phyloP scores from a whole-genome alignment of 2,329 filamentous ascomycete genomes.

The Coniosporium tulheliwenetii region DNA sequence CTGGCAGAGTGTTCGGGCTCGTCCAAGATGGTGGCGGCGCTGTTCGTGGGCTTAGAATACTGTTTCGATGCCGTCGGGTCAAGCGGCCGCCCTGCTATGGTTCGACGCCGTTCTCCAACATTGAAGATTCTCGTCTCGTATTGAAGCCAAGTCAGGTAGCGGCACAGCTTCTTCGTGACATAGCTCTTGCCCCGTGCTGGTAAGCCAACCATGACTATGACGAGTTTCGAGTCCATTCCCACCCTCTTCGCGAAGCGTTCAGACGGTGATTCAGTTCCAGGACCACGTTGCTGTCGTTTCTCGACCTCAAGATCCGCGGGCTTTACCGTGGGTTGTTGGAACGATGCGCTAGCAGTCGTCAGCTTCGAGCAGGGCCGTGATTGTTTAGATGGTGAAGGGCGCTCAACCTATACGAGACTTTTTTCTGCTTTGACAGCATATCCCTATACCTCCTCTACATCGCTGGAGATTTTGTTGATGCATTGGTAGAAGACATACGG shows the following conservation, averaged over 20 bases:
- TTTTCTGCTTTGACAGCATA: too few relatives aligned
- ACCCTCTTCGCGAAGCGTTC: too few relatives aligned
- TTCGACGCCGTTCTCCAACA: conserved; percentile 77
- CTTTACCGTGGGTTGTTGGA: too few relatives aligned
- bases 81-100: conserved; percentile 47
- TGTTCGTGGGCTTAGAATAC: neutral
- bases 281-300: too few relatives aligned
- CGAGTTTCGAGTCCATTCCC: conserved; percentile 52
- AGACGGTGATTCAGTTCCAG: too few relatives aligned
- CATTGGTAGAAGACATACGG: too few relatives aligned
- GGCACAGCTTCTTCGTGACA: conserved; percentile 92
- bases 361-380: conserved; percentile 12
- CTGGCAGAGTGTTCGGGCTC: conserved; percentile 53
- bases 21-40: neutral
- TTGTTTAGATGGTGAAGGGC: too few relatives aligned
- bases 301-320: too few relatives aligned
- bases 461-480: too few relatives aligned
- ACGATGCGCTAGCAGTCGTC: conserved; percentile 8
- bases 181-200: conserved; percentile 95
- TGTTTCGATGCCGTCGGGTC: conserved; percentile 15
- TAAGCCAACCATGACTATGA: conserved; percentile 96
- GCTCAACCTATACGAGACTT: too few relatives aligned
- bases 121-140: conserved; percentile 96
- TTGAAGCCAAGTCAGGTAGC: conserved; percentile 94
- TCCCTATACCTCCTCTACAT: too few relatives aligned